Percentiles rank a stretch among this genome's conserved stretches.
These are phyloP conservation scores for Blastobotrys illinoisensis DNA, from an alignment of 1,139 yeast genomes.

Conservation along the genomic window DNA sequence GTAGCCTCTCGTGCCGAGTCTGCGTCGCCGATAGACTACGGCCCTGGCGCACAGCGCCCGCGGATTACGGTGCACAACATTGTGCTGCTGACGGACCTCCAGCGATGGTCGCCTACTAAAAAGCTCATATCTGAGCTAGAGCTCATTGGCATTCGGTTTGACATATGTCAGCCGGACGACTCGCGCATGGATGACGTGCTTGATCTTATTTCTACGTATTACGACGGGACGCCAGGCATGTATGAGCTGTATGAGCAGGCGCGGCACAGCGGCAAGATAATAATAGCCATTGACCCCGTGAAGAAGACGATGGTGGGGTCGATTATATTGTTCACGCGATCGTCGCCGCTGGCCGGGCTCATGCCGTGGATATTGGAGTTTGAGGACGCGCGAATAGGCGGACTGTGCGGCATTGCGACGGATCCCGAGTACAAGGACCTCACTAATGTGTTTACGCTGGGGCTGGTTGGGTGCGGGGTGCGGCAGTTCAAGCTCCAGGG, in stretches of 20 bases:
- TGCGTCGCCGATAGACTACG: background rate
- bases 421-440: slow-evolving; percentile 52
- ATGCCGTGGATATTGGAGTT: slow-evolving; percentile 45
- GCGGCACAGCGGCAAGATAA: slow-evolving; percentile 36
- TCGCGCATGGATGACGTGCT: slow-evolving; percentile 20
- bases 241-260: slow-evolving; percentile 29
- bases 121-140: slow-evolving; percentile 52
- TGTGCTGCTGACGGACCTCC: slow-evolving; percentile 24
- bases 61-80: slow-evolving; percentile 3
- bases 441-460: slow-evolving; percentile 51
- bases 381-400: slow-evolving; percentile 41
- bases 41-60: background rate
- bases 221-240: slow-evolving; percentile 24
- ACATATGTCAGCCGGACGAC: slow-evolving; percentile 39
- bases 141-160: slow-evolving; percentile 56
- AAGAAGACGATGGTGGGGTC: slow-evolving; percentile 52
- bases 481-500: slow-evolving; percentile 42
- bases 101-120: slow-evolving; percentile 49
- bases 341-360: slow-evolving; percentile 43
- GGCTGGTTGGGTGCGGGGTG: slow-evolving; percentile 55
- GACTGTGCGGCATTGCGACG: slow-evolving; percentile 52
- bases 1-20: background rate
- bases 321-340: slow-evolving; percentile 48
- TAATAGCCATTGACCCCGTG: slow-evolving; percentile 53
- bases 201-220: slow-evolving; percentile 28